Evolutionary conservation across 805 yeast genomes (phyloP).

Genomic region (Suhomyces sp.): DNA sequence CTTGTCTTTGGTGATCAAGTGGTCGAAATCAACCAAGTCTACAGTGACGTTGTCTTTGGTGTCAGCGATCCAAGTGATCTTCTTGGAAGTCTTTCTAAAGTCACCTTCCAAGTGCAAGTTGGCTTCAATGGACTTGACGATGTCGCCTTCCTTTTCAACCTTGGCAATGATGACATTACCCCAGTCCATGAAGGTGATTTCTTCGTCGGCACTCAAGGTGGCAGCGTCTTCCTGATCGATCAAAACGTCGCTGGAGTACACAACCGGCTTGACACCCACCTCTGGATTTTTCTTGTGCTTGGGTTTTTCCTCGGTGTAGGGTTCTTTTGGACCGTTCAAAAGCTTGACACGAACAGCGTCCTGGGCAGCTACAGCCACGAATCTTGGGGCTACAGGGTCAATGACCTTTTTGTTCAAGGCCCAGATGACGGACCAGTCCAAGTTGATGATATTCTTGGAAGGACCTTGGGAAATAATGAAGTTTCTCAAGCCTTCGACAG

Average conservation of each 20-base stretch:
- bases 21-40: conserved; percentile 28
- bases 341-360: conserved; percentile 71
- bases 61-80: conserved; percentile 31
- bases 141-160: conserved; percentile 22
- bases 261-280: conserved; percentile 24
- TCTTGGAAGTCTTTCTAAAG: conserved; percentile 30
- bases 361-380: conserved; percentile 67
- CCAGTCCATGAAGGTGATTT: conserved; percentile 33
- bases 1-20: conserved; percentile 33
- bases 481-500: conserved; percentile 94
- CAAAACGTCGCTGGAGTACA: conserved; percentile 19
- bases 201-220: conserved; percentile 23
- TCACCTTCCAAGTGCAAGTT: conserved; percentile 31
- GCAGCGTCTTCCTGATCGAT: conserved; percentile 28
- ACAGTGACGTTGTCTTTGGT: conserved; percentile 25
- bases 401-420: conserved; percentile 94
- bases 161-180: conserved; percentile 27
- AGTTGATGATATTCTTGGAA: conserved; percentile 90
- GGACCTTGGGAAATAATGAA: conserved; percentile 97
- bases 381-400: conserved; percentile 96
- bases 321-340: conserved; percentile 20
- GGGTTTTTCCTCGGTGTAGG: conserved; percentile 21
- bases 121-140: conserved; percentile 25
- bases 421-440: conserved; percentile 98
- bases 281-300: conserved; percentile 32